Evolutionary conservation across 2,329 filamentous ascomycete species (phyloP).

Genomic region (Mycocentrospora acerina): DNA sequence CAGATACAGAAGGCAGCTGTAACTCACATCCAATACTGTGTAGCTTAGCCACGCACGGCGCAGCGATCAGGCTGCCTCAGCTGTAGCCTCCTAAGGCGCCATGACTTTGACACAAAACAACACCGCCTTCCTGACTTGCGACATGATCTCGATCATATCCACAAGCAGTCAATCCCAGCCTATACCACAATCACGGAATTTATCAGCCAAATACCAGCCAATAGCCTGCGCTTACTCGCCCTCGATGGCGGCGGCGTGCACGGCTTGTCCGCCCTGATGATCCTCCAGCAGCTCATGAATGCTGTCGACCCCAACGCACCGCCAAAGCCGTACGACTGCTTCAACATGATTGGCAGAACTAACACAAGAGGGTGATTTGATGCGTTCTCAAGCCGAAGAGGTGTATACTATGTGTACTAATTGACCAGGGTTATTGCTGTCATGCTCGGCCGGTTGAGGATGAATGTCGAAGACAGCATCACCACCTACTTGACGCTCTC

Average conservation of each 20-base stretch:
- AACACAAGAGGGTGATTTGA: conserved; percentile 7
- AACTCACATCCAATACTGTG: no score
- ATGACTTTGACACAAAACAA: no score
- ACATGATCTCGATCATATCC: no score
- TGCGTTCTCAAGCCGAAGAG: neutral
- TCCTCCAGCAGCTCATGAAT: conserved; percentile 14
- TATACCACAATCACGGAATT: no score
- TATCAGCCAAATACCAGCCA: neutral
- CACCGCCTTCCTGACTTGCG: no score
- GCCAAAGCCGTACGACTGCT: conserved; percentile 12
- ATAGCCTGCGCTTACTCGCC: conserved; percentile 18
- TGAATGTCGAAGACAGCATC: conserved; percentile 10
- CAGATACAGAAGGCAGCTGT: no score
- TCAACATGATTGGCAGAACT: conserved; percentile 6
- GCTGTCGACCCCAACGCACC: conserved; percentile 4
- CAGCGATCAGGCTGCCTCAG: neutral
- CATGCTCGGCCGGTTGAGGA: conserved; percentile 10
- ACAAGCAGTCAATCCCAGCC: neutral
- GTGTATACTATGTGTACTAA: conserved; percentile 3
- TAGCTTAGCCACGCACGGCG: no score
- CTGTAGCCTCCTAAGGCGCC: neutral
- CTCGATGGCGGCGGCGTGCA: conserved; percentile 11
- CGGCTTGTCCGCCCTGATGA: conserved; percentile 9
- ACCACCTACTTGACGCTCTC: conserved; percentile 11
- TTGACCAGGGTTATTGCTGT: conserved; percentile 8